Evolutionary conservation across 1,284 basidiomycete genomes (phyloP).

Genomic region (Earliella scabrosa): DNA sequence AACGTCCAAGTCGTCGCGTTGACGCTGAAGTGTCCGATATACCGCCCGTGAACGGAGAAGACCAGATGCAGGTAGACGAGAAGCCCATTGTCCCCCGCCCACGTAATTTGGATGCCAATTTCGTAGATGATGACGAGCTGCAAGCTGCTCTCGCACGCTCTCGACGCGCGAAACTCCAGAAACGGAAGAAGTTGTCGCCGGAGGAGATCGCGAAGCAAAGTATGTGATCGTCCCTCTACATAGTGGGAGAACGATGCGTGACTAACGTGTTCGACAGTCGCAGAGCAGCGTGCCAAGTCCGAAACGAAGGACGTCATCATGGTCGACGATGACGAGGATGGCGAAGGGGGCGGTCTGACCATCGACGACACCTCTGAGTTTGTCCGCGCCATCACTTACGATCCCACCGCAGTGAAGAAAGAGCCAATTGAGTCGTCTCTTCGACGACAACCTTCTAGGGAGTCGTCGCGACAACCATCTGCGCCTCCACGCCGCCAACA

Average conservation of each 20-base stretch:
- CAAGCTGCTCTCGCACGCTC: constrained; percentile 91
- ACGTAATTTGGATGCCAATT: constrained; percentile 81
- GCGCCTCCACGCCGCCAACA: constrained; percentile 27
- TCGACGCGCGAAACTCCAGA: constrained; percentile 81
- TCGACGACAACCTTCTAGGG: constrained; percentile 39
- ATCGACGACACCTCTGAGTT: constrained; percentile 99
- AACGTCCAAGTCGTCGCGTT: constrained; percentile 74
- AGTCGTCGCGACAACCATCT: constrained; percentile 43
- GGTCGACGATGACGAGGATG: constrained; percentile 62
- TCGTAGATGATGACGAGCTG: constrained; percentile 98
- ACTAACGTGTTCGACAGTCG: constrained; percentile 49
- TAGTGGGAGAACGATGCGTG: constrained; percentile 12
- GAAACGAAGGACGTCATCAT: constrained; percentile 55
- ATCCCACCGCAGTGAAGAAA: constrained; percentile 53
- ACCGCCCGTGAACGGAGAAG: constrained; percentile 42
- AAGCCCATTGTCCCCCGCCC: constrained; percentile 62
- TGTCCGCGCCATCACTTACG: constrained; percentile 84
- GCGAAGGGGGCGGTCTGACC: constrained; percentile 66
- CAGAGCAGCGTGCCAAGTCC: constrained; percentile 61
- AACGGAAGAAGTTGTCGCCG: constrained; percentile 78
- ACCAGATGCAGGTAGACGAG: constrained; percentile 81
- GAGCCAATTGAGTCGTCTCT: constrained; percentile 41
- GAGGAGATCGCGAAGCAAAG: constrained; percentile 86
- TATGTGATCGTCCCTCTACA: constrained; percentile 42
- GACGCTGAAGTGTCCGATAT: constrained; percentile 64